Evolutionary conservation across 495 filamentous ascomycete species (phyloP).

Genomic region (Penicillium antarcticum): DNA sequence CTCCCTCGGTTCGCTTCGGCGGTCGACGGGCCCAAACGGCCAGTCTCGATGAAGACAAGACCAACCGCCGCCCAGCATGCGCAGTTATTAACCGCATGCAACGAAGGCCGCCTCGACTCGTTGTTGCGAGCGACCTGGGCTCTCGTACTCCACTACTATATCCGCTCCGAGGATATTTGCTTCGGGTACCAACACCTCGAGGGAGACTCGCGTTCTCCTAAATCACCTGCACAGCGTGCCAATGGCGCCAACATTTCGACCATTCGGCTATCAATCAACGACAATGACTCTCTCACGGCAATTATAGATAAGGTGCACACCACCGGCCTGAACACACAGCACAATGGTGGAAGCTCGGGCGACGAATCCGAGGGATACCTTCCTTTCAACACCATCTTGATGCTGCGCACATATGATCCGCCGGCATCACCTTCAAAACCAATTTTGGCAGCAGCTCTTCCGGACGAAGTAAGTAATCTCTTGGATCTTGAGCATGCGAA

Average conservation of each 20-base stretch:
- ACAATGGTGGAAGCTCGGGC: conserved; percentile 7
- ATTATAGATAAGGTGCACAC: conserved; percentile 30
- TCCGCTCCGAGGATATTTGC: conserved; percentile 50
- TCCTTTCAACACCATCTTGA: conserved; percentile 39
- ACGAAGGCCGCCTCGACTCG: conserved; percentile 23
- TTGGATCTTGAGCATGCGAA: not conserved
- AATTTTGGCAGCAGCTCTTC: conserved; percentile 29
- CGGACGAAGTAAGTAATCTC: conserved; percentile 28
- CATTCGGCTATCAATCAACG: conserved; percentile 28
- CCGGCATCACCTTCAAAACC: conserved; percentile 22
- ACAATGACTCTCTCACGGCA: conserved; percentile 27
- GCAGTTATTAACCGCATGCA: conserved; percentile 36
- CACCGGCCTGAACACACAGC: conserved; percentile 8
- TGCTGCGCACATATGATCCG: conserved; percentile 33
- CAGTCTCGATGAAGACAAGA: conserved; percentile 35
- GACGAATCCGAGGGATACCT: conserved; percentile 13
- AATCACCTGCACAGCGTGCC: conserved; percentile 18
- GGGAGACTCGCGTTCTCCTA: conserved; percentile 16
- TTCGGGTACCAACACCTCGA: conserved; percentile 51
- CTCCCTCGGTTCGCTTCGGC: conserved; percentile 35
- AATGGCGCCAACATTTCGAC: conserved; percentile 12
- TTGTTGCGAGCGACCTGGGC: conserved; percentile 53
- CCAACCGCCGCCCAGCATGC: conserved; percentile 28
- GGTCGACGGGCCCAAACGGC: conserved; percentile 29
- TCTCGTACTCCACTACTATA: conserved; percentile 51